Evolutionary conservation across 371 early-diverging fungal species (phyloP).

Genomic region (Zychaea mexicana): DNA sequence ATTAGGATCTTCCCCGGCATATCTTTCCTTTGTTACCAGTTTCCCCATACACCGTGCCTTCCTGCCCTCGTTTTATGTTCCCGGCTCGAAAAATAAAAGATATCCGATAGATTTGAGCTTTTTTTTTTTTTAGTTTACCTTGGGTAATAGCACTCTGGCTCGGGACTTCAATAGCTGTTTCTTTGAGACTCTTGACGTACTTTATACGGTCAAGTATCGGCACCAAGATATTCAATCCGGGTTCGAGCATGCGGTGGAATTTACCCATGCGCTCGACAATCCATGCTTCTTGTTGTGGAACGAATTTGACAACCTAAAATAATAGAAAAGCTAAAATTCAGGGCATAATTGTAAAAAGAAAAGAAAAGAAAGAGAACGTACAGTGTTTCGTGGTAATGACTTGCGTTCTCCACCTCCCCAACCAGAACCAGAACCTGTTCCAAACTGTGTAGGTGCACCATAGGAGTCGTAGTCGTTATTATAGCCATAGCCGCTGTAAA

Average conservation of each 20-base stretch:
- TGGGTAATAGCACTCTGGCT: conserved; percentile 94
- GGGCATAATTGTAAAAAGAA: not conserved
- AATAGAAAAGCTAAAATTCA: not conserved
- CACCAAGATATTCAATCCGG: conserved; percentile 87
- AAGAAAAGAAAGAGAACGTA: conserved; percentile 11
- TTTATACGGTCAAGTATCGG: conserved; percentile 89
- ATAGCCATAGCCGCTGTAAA: conserved; percentile 42
- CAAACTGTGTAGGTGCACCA: conserved; percentile 13
- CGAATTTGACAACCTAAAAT: conserved; percentile 85
- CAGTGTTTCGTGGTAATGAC: conserved; percentile 56
- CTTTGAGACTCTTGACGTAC: conserved; percentile 95
- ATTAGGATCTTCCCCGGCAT: not conserved
- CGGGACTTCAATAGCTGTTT: conserved; percentile 93
- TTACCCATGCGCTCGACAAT: conserved; percentile 88
- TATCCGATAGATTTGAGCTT: not conserved
- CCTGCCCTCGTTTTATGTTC: too few species aligned
- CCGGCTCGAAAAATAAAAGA: not conserved
- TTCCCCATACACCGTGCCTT: too few species aligned
- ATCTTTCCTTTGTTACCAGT: not conserved
- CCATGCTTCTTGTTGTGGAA: conserved; percentile 98
- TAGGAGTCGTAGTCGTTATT: conserved; percentile 42
- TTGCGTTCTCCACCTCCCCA: conserved; percentile 40
- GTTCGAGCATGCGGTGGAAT: conserved; percentile 87
- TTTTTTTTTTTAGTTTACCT: conserved; percentile 42
- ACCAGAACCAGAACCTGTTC: conserved; percentile 13